These are phyloP conservation scores for Dendrobium huoshanense DNA, from an alignment of 106 monocot genomes.

Conservation along the genomic window DNA sequence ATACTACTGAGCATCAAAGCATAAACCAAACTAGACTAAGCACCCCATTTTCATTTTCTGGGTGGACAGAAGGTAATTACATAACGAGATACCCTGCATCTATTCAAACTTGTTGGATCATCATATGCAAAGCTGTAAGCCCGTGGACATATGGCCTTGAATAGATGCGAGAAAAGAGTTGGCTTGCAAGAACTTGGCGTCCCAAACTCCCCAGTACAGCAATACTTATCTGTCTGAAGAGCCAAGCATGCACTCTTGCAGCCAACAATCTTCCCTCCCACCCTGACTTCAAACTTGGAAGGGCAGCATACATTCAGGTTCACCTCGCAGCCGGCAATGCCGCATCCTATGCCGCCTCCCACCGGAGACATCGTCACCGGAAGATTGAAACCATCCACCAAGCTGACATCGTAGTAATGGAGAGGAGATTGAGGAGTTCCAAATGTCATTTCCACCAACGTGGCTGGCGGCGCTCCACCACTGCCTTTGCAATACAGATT, in stretches of 20 bases:
- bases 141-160: conserved; percentile 19
- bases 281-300: conserved; percentile 33
- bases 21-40: neutral
- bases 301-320: conserved; percentile 59
- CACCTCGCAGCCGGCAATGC: conserved; percentile 49
- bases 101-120: conserved; percentile 18
- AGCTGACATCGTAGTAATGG: conserved; percentile 67
- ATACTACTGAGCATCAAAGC: neutral
- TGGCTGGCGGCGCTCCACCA: conserved; percentile 19
- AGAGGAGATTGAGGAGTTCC: conserved; percentile 23
- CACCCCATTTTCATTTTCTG: conserved; percentile 4
- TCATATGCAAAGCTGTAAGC: conserved; percentile 24
- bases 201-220: conserved; percentile 19
- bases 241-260: conserved; percentile 52
- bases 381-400: conserved; percentile 65
- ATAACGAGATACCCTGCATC: conserved; percentile 13
- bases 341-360: conserved; percentile 44
- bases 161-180: conserved; percentile 19
- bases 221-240: conserved; percentile 24
- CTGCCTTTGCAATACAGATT: conserved; percentile 10
- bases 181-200: conserved; percentile 19
- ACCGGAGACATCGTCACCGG: conserved; percentile 41
- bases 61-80: conserved; percentile 24
- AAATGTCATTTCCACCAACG: conserved; percentile 25
- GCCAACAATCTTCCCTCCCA: conserved; percentile 37